Evolutionary conservation across 495 filamentous ascomycete species (phyloP), one percentile per base, ranked within the genome.

Genomic region (Aspergillus leporis): DNA sequence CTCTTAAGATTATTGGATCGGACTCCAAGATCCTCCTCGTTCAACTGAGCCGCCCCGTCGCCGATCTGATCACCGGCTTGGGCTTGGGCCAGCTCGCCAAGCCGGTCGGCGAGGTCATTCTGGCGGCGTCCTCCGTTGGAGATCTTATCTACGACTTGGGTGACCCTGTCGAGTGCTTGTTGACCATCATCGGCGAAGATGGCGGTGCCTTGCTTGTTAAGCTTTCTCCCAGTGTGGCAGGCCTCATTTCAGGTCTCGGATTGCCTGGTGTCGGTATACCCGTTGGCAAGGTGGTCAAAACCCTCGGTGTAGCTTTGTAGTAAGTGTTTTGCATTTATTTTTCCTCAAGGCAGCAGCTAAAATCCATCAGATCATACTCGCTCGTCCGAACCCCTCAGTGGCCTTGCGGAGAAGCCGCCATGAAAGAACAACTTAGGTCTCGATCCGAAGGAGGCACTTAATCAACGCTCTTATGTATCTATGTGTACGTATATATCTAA

Each of bases 111-210:
- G 14, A 52, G 2, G 56, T 62, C 16, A 38, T 66, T 47, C 25
- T 40, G 21, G 46, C 60, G n/a, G 60, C 59, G 13, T 52, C 48
- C 18, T 50, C 53, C 21, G 52, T 66, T 16, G 67, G 67, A 25
- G 63, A 59, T 14, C 60, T 70, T 23, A 8, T 70, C 56, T 30
- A 51, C 0, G 65, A 65, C 28, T 47, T 70, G 9, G 65, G 61
- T 34, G 60, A 56, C 22, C 55, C 59, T 28, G 51, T 67, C 14
- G 64, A 66, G 55, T 65, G 65, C 58, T 54, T 66, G 25, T 55
- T 70, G 30, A 66, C 63, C 25, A 51, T 67, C n/a, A 36, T 67
- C 10, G 67, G 63, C 25, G 51, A 67, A n/a, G 67, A 67, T 36
- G 50, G 51, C 32, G 50, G 53, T 9, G 46, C 59, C 32, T 60